Percentiles rank a stretch among this genome's conserved stretches.
phyloP scores from a whole-genome alignment of 2,329 filamentous ascomycete genomes.

The Calycina herbarum region DNA sequence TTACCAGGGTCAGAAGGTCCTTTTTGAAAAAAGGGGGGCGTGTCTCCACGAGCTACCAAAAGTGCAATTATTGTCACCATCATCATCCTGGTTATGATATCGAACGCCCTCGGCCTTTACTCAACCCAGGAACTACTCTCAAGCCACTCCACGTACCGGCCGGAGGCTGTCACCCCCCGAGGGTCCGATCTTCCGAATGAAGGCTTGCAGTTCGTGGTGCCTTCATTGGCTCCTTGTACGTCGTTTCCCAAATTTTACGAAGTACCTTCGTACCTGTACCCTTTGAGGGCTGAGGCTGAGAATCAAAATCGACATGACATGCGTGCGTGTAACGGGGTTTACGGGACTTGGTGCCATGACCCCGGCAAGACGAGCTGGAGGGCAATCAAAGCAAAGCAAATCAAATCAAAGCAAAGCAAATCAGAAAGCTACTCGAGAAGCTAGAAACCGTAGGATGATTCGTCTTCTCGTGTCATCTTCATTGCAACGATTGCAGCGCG shows the following conservation, averaged over 20 bases:
- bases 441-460: background rate
- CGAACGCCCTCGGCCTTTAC: slow-evolving; percentile 4
- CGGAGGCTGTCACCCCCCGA: background rate
- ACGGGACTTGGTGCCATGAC: background rate
- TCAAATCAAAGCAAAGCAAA: background rate
- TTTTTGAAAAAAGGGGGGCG: background rate
- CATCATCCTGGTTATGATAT: background rate
- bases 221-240: background rate
- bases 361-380: background rate
- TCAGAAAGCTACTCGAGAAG: background rate
- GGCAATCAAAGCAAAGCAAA: background rate
- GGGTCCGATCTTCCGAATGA: background rate
- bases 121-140: background rate
- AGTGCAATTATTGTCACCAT: background rate
- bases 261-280: background rate
- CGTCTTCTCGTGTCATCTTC: slow-evolving; percentile 1
- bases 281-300: background rate
- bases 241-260: background rate
- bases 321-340: background rate
- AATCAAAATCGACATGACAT: background rate
- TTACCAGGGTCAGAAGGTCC: background rate
- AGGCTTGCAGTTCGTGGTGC: background rate
- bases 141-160: background rate
- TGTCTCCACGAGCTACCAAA: background rate
- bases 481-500: background rate